Conservation (phyloP, 139 green algal species). For the Axilococcus clingmanii region DNA sequence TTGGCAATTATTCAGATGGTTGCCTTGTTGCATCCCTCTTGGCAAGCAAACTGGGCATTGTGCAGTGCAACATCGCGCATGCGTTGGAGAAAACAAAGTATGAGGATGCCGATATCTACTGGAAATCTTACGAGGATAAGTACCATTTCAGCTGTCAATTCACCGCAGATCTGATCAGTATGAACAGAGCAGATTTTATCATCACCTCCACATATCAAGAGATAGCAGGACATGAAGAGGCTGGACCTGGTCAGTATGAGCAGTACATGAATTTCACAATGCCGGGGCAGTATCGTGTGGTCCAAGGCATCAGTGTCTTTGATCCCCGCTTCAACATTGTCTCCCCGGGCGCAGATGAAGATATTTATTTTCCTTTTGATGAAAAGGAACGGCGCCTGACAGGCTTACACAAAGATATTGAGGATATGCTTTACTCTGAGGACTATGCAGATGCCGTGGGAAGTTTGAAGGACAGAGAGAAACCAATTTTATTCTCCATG, state of each 20-base stretch:
- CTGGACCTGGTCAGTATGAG: constrained; percentile 78
- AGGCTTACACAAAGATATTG: constrained; percentile 47
- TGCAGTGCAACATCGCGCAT: constrained; percentile 74
- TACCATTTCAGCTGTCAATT: constrained; percentile 85
- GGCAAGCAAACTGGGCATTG: constrained; percentile 39
- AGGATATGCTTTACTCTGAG: constrained; percentile 56
- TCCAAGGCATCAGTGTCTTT: constrained; percentile 56
- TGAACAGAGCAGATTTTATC: constrained; percentile 78
- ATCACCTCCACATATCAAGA: constrained; percentile 65
- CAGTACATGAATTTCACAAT: constrained; percentile 63
- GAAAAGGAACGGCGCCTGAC: constrained; percentile 49
- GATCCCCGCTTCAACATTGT: constrained; percentile 85
- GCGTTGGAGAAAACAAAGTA: constrained; percentile 84
- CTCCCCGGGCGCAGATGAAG: constrained; percentile 57
- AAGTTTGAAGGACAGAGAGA: constrained; percentile 40
- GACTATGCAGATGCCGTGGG: constrained; percentile 21
- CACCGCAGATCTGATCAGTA: constrained; percentile 72
- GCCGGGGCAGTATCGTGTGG: constrained; percentile 46
- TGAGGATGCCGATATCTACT: constrained; percentile 63
- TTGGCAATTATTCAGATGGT: constrained; percentile 79
- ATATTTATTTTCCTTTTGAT: constrained; percentile 74
- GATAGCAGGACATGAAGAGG: constrained; percentile 44
- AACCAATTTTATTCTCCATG: constrained; percentile 79
- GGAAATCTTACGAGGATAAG: constrained; percentile 40
- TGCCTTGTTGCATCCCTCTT: constrained; percentile 74